These are phyloP conservation scores for Quercus robur DNA, from an alignment of 306 rosid species.

Conservation along the genomic window DNA sequence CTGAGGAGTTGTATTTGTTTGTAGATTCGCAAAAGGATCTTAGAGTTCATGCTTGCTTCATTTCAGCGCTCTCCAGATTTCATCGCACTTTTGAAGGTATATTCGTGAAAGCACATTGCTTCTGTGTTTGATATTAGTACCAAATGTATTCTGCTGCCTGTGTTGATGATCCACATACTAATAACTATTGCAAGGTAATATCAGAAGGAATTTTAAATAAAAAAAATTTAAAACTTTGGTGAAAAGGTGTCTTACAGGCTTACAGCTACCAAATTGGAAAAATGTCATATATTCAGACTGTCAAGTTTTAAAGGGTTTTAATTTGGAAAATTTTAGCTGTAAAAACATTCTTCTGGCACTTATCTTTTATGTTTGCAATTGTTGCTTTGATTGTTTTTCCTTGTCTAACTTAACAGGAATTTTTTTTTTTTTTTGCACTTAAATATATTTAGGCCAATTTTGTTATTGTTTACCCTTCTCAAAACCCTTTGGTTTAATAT, in stretches of 20 bases:
- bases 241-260: not conserved
- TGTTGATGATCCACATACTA: conserved; percentile 9
- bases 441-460: not conserved
- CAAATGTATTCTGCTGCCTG: conserved; percentile 6
- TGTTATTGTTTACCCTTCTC: not conserved
- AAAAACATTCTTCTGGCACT: not conserved
- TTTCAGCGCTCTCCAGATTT: conserved; percentile 81
- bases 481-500: not conserved
- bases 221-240: not conserved
- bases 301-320: not conserved
- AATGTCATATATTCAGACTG: not conserved
- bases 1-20: conserved; percentile 16
- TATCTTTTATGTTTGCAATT: not conserved
- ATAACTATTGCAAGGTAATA: not conserved
- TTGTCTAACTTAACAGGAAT: not conserved
- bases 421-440: not conserved
- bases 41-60: conserved; percentile 87
- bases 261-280: too few species aligned
- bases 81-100: conserved; percentile 87
- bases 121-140: conserved; percentile 6
- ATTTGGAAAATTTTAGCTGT: not conserved
- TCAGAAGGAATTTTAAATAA: not conserved
- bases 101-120: conserved; percentile 6
- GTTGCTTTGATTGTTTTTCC: not conserved
- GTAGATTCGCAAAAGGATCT: conserved; percentile 79